Evolutionary conservation across 768 basidiomycete species (phyloP), one percentile per base, ranked within the genome.

Genomic region (Tephrocybe sp.): DNA sequence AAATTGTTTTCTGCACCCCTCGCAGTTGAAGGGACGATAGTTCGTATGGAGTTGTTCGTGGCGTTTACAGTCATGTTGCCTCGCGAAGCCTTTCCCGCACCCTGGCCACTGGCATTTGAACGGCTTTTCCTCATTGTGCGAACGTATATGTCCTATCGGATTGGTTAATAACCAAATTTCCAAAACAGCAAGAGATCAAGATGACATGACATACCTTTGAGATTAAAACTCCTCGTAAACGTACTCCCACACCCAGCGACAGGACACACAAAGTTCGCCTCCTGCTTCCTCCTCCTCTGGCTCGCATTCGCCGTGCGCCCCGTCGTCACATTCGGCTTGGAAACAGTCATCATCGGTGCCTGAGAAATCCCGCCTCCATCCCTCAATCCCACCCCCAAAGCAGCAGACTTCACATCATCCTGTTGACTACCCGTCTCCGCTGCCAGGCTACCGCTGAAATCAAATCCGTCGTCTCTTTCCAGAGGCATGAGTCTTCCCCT

Each of bases 51-150:
- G 75, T 58, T 94, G 88, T 68, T 97, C 95, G 60, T 98, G 96
- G 2, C 94, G 82, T 65, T 96, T 98, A 70, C 95, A 97, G 66
- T 98, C 95, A 62, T 97, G 95, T 65, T 96, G 92, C 49, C 94
- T 71, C 22, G 90, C 94, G 56, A 97, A 95, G 19, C 94, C 92
- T 70, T 97, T 96, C 22, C 85, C 87, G 63, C 94, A 98, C 19
- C 92, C 93, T 1, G 92, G 91, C 85, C 92, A 96, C 61, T 89
- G 86, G 72, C 94, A 98, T 66, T 87, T 83, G 77, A 93, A 98
- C 30, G 94, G 94, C 55, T 92, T 87, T 68, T 96, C 92, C 66
- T 95, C 94, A 53, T 89, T 93, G 61, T 97, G 95, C 12, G 90
- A 92, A 36, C 95, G 88, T 60, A 97, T 77, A 63, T 98, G 95